Evolutionary conservation across 768 basidiomycete genomes (phyloP).

Genomic region (Dioszegia aurantiaca): DNA sequence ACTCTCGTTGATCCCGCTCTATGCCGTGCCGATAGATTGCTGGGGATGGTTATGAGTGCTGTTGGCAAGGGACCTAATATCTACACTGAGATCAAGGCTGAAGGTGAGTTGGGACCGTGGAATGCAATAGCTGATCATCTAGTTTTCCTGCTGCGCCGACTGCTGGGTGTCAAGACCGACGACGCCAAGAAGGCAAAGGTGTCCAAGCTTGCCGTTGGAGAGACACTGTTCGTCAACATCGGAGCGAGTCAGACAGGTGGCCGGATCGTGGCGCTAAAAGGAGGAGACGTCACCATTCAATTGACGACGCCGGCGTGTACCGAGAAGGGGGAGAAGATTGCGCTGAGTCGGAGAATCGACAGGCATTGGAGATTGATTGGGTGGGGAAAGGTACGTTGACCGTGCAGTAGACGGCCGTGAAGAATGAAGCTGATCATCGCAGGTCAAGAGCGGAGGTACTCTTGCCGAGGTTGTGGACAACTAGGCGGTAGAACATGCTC

Average conservation of each 20-base stretch:
- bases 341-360: conserved; percentile 87
- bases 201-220: conserved; percentile 83
- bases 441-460: conserved; percentile 47
- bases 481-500: not conserved
- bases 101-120: too few relatives aligned
- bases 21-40: conserved; percentile 92
- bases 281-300: conserved; percentile 71
- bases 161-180: conserved; percentile 97
- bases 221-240: conserved; percentile 93
- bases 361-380: conserved; percentile 98
- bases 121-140: not conserved
- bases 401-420: not conserved
- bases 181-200: conserved; percentile 96
- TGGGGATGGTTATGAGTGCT: conserved; percentile 92
- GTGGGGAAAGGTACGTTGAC: conserved; percentile 54
- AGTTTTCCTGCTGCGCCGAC: conserved; percentile 70
- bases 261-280: conserved; percentile 88
- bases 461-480: conserved; percentile 48
- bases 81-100: conserved; percentile 62
- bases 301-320: conserved; percentile 93
- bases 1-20: conserved; percentile 94
- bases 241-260: conserved; percentile 97
- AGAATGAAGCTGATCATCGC: conserved; percentile 3
- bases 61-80: conserved; percentile 92
- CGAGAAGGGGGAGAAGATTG: conserved; percentile 96